These are phyloP conservation scores for Xylariaceae sp. DNA, from an alignment of 2,329 filamentous ascomycete species.

Conservation along the genomic window DNA sequence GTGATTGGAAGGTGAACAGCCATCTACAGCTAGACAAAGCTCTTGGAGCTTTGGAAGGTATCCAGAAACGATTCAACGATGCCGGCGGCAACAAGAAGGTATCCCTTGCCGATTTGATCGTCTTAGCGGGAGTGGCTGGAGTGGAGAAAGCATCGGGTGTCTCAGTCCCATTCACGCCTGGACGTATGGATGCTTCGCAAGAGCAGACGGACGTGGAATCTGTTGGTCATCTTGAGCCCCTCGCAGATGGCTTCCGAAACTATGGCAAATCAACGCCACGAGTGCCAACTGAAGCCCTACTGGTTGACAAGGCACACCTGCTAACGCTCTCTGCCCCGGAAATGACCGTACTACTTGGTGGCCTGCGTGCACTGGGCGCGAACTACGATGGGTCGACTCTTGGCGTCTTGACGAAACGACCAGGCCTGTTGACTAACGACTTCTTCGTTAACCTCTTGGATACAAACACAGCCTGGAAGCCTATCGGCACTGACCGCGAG, in stretches of 20 bases:
- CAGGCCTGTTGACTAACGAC: conserved; percentile 76
- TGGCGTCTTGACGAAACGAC: conserved; percentile 71
- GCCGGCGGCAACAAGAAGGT: conserved; percentile 70
- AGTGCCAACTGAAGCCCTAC: conserved; percentile 69
- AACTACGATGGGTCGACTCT: conserved; percentile 73
- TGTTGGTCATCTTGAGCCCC: conserved; percentile 70
- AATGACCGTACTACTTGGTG: conserved; percentile 72
- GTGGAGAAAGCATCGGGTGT: conserved; percentile 74
- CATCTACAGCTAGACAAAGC: conserved; percentile 68
- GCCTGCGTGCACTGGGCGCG: conserved; percentile 70
- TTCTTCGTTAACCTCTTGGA: conserved; percentile 84
- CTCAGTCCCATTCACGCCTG: conserved; percentile 73
- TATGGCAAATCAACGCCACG: conserved; percentile 68
- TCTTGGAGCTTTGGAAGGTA: conserved; percentile 63
- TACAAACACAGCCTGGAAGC: conserved; percentile 68
- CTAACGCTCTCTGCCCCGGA: conserved; percentile 75
- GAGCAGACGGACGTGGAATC: conserved; percentile 73
- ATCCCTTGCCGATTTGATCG: conserved; percentile 79
- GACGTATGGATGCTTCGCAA: conserved; percentile 73
- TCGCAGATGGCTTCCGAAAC: conserved; percentile 80
- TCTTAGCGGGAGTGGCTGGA: conserved; percentile 73
- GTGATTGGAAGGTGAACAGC: conserved; percentile 77
- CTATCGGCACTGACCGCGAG: conserved; percentile 56
- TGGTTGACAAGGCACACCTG: conserved; percentile 74
- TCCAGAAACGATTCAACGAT: conserved; percentile 71